Conservation (phyloP, 345 rosid species). For the Salix exigua region DNA sequence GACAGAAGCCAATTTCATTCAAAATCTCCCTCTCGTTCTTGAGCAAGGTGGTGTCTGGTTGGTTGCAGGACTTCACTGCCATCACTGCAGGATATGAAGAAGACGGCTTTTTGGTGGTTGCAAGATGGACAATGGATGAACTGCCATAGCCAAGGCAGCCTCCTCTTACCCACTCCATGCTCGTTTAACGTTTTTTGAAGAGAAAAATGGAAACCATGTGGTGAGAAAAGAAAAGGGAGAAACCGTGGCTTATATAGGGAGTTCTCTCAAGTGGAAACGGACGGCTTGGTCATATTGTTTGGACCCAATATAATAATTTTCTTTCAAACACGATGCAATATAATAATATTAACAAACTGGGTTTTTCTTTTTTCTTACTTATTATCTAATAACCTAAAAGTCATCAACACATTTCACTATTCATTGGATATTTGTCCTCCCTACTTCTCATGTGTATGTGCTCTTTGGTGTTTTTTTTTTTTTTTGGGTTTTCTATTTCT, state of each 20-base stretch:
- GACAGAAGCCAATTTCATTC: constrained; percentile 8
- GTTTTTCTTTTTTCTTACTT: too few species aligned
- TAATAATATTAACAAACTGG: not conserved
- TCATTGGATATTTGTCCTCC: too few species aligned
- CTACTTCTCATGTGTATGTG: too few species aligned
- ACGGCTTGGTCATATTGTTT: not conserved
- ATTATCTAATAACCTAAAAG: too few species aligned
- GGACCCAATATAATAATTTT: not conserved
- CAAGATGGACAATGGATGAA: constrained; percentile 23
- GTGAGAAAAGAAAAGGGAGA: not conserved
- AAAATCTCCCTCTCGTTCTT: constrained; percentile 25
- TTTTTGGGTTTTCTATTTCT: too few species aligned
- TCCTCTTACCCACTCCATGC: constrained; percentile 37
- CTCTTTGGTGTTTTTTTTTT: too few species aligned
- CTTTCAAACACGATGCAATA: not conserved
- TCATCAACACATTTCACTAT: too few species aligned
- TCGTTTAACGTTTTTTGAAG: not conserved
- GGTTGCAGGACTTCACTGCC: constrained; percentile 31
- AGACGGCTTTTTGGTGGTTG: not conserved
- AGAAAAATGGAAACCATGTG: not conserved
- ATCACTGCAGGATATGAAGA: constrained; percentile 13
- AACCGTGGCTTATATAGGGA: not conserved
- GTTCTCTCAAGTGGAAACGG: not conserved
- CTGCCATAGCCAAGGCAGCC: constrained; percentile 28
- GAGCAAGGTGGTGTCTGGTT: constrained; percentile 14